phyloP scores from a whole-genome alignment of 805 yeast genomes.

The Candida bentonensis region DNA sequence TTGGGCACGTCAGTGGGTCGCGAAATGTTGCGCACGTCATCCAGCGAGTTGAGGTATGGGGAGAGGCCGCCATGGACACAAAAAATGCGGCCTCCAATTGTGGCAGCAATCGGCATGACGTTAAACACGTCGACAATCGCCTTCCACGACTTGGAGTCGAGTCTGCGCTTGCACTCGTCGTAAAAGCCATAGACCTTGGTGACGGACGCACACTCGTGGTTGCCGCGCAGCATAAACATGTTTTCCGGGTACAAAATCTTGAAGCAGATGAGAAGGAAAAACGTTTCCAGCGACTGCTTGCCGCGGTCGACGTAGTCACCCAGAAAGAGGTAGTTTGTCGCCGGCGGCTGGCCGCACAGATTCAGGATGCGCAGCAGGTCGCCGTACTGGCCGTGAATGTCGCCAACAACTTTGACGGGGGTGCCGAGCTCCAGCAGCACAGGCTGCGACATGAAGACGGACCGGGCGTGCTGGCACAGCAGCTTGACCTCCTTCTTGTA shows the following conservation, averaged over 20 bases:
- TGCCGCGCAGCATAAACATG: constrained; percentile 78
- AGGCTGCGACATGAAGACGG: constrained; percentile 72
- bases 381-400: constrained; percentile 87
- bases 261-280: constrained; percentile 66
- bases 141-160: constrained; percentile 83
- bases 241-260: constrained; percentile 90
- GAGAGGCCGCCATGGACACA: constrained; percentile 72
- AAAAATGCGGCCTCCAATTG: constrained; percentile 82
- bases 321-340: constrained; percentile 71
- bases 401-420: constrained; percentile 78
- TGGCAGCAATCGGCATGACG: constrained; percentile 83
- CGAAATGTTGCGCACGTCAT: constrained; percentile 52
- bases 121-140: constrained; percentile 81
- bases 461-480: background rate
- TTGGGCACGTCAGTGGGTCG: constrained; percentile 75
- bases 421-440: constrained; percentile 69
- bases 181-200: constrained; percentile 92
- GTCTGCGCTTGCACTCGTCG: constrained; percentile 88
- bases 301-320: constrained; percentile 97
- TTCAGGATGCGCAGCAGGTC: constrained; percentile 79
- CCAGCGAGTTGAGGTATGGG: constrained; percentile 55
- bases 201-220: constrained; percentile 91
- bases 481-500: background rate
- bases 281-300: constrained; percentile 84
- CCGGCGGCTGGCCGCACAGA: constrained; percentile 89